A percentile compares a stretch with the other conserved stretches of the same genome.
Evolutionary conservation across 352 stramenopile genomes (phyloP).

Genomic region (Globisporangium iwayamae): DNA sequence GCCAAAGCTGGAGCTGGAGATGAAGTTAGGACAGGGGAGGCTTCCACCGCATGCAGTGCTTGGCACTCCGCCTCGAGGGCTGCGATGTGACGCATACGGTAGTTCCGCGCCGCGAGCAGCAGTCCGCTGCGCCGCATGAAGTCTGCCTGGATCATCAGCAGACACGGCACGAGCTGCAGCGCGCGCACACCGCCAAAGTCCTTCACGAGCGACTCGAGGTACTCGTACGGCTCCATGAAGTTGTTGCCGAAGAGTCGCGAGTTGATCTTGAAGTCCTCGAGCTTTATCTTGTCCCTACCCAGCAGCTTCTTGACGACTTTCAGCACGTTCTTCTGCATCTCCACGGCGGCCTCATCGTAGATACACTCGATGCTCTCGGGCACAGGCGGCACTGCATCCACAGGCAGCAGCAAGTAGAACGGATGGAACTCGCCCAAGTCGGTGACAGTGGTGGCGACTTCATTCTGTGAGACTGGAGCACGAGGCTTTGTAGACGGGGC

Average conservation of each 20-base stretch:
- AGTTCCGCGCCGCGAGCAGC: conserved; percentile 49
- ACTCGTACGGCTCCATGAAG: conserved; percentile 73
- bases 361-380: conserved; percentile 53
- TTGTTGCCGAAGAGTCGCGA: conserved; percentile 71
- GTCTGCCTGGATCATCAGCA: conserved; percentile 63
- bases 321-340: conserved; percentile 75
- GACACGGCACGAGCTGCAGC: conserved; percentile 61
- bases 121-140: conserved; percentile 51
- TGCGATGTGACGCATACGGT: conserved; percentile 38
- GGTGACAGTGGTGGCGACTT: neutral
- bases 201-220: conserved; percentile 58
- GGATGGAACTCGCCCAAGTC: conserved; percentile 33
- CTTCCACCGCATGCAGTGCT: conserved; percentile 4
- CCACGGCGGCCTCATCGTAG: conserved; percentile 51
- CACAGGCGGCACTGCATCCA: conserved; percentile 40
- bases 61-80: conserved; percentile 35
- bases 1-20: neutral
- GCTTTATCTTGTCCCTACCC: conserved; percentile 37
- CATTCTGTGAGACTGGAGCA: conserved; percentile 5
- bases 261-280: conserved; percentile 84
- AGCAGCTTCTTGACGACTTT: conserved; percentile 68
- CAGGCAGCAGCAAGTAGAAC: conserved; percentile 44
- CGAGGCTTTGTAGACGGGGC: neutral
- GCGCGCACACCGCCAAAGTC: conserved; percentile 54
- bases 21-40: neutral